These are phyloP conservation scores for Dioszegia aurantiaca DNA, from an alignment of 768 basidiomycete species.

Conservation along the genomic window DNA sequence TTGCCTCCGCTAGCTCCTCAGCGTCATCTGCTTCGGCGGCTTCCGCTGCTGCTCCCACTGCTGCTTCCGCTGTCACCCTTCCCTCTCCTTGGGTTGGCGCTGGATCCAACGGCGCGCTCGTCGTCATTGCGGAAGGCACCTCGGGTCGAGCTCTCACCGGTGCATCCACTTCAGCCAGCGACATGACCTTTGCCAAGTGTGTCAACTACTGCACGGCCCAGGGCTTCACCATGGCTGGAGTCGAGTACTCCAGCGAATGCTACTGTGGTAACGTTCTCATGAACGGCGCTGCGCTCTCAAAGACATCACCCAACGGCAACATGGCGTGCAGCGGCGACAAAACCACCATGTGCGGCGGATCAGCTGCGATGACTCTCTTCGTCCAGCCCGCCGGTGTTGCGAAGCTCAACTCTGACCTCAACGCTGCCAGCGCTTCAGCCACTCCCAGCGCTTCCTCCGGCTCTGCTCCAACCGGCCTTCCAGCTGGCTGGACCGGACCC, in stretches of 20 bases:
- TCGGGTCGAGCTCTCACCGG: conserved; percentile 40
- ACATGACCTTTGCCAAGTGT: conserved; percentile 39
- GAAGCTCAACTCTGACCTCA: conserved; percentile 10
- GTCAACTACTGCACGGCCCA: conserved; percentile 28
- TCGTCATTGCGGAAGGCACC: conserved; percentile 21
- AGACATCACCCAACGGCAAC: conserved; percentile 18
- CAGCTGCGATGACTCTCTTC: conserved; percentile 24
- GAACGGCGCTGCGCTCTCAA: conserved; percentile 29
- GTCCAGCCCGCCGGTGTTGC: conserved; percentile 12
- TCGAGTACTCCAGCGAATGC: conserved; percentile 33
- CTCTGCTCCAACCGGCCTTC: conserved; percentile 2
- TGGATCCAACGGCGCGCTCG: background rate
- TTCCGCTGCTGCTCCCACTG: conserved; percentile 9
- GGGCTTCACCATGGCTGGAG: conserved; percentile 31
- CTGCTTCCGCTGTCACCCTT: conserved; percentile 13
- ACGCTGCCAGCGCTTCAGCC: background rate
- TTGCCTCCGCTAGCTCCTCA: conserved; percentile 6
- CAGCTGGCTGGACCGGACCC: conserved; percentile 13
- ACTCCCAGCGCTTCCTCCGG: conserved; percentile 8
- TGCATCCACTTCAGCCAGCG: conserved; percentile 10
- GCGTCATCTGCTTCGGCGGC: conserved; percentile 7
- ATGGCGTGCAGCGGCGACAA: conserved; percentile 25
- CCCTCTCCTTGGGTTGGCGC: conserved; percentile 7
- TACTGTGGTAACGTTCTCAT: conserved; percentile 32
- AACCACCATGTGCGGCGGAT: conserved; percentile 8